Conservation (phyloP, 2,329 filamentous ascomycete species). For the Fusarium concolor region DNA sequence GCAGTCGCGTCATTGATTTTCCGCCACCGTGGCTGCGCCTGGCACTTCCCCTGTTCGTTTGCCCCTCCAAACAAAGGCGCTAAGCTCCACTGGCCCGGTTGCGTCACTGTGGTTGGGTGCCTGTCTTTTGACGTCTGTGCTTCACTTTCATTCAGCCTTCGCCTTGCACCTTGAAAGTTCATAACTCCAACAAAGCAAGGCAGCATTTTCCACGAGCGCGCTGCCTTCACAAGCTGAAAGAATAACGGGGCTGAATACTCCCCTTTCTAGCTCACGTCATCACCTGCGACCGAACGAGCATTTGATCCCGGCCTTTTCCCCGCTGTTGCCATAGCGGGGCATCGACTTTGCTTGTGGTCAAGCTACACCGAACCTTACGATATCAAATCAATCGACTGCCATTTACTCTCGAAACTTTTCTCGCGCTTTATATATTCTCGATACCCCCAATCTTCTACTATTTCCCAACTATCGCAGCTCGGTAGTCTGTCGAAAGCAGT, state of each 20-base stretch:
- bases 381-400: conserved; percentile 1
- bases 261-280: neutral
- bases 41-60: conserved; percentile 14
- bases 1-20: conserved; percentile 42
- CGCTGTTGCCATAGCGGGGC: conserved; percentile 38
- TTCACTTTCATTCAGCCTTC: conserved; percentile 40
- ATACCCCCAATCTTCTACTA: neutral
- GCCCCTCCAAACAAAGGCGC: conserved; percentile 30
- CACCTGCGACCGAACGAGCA: neutral
- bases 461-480: neutral
- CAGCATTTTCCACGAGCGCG: neutral
- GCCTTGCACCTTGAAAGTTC: conserved; percentile 13
- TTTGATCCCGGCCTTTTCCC: conserved; percentile 8
- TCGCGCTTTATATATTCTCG: neutral
- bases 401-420: neutral
- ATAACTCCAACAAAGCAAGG: neutral
- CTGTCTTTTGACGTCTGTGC: conserved; percentile 44
- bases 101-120: conserved; percentile 51
- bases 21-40: conserved; percentile 17
- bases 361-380: conserved; percentile 38
- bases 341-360: conserved; percentile 23
- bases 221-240: conserved; percentile 4
- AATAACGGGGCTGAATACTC: neutral
- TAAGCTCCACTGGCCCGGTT: conserved; percentile 37
- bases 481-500: neutral